Evolutionary conservation across 768 basidiomycete species (phyloP).

Genomic region (Goffeauzyma gilvescens): DNA sequence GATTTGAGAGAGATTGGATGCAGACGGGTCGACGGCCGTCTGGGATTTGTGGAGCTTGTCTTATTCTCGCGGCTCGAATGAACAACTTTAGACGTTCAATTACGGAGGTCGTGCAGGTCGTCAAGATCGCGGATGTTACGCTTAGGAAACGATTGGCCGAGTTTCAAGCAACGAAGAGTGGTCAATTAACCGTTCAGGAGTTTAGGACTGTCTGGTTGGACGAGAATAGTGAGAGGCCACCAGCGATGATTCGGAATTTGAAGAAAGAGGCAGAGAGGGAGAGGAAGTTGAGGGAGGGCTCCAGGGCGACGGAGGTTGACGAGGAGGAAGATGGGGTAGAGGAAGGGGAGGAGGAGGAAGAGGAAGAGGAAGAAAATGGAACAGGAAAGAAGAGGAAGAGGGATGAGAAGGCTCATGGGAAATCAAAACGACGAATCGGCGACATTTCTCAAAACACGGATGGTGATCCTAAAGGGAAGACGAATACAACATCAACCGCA

Average conservation of each 20-base stretch:
- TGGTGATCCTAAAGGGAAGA: too few relatives aligned
- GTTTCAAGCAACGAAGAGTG: slow-evolving; percentile 77
- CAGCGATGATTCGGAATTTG: slow-evolving; percentile 16
- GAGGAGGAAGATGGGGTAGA: slow-evolving; percentile 30
- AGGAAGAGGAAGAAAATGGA: slow-evolving; percentile 2
- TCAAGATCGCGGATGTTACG: slow-evolving; percentile 94
- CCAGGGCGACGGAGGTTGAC: slow-evolving; percentile 3
- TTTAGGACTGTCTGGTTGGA: slow-evolving; percentile 34
- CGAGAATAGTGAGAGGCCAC: slow-evolving; percentile 15
- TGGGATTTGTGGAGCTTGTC: slow-evolving; percentile 89
- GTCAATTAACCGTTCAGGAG: slow-evolving; percentile 65
- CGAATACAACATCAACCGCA: too few relatives aligned
- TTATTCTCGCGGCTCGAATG: slow-evolving; percentile 91
- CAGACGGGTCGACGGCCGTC: slow-evolving; percentile 83
- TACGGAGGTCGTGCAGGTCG: slow-evolving; percentile 93
- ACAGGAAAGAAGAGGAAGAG: slow-evolving; percentile 1
- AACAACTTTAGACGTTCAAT: slow-evolving; percentile 86
- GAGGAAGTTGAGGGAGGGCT: slow-evolving; percentile 5
- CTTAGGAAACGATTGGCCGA: slow-evolving; percentile 82
- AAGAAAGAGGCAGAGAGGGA: slow-evolving; percentile 11
- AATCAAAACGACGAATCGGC: too few relatives aligned
- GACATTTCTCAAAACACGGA: too few relatives aligned
- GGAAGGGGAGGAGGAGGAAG: not conserved
- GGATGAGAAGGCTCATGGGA: not conserved
- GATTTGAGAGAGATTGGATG: slow-evolving; percentile 97